Evolutionary conservation across 306 rosid species (phyloP).

Genomic region (Canavalia gladiata): DNA sequence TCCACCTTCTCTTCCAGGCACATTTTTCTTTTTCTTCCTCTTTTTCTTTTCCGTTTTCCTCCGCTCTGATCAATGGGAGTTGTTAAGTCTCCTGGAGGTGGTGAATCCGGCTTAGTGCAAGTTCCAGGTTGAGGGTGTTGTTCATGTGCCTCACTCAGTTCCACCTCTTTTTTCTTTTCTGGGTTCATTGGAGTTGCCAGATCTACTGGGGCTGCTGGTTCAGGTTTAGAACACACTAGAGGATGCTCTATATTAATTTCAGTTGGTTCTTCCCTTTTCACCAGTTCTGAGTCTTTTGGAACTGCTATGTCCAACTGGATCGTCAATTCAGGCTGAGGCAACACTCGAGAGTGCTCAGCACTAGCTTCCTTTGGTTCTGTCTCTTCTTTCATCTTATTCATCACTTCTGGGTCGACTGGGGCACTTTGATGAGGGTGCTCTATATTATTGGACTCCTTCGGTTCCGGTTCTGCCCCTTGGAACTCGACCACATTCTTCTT

Average conservation of each 20-base stretch:
- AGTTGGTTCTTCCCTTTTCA: neutral
- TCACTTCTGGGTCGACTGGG: neutral
- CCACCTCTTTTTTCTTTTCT: neutral
- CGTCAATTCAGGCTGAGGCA: constrained; percentile 45
- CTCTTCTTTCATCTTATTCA: constrained; percentile 17
- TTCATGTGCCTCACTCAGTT: neutral
- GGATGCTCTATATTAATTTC: neutral
- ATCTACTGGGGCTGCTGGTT: neutral
- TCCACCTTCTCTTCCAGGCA: constrained; percentile 49
- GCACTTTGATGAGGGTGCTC: neutral
- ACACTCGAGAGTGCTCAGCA: neutral
- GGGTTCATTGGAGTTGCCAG: neutral
- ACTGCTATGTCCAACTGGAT: neutral
- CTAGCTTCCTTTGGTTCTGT: constrained; percentile 48
- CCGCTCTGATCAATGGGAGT: neutral
- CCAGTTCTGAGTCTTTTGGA: neutral
- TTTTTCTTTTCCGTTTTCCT: neutral
- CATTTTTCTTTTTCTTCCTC: constrained; percentile 29
- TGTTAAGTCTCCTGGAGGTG: no score
- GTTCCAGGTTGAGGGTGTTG: constrained; percentile 33
- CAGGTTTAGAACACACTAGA: neutral
- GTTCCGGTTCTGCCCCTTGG: constrained; percentile 31
- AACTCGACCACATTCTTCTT: constrained; percentile 46
- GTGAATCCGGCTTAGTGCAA: neutral
- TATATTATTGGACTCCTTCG: neutral